Evolutionary conservation across 1,284 basidiomycete genomes (phyloP), one percentile per base, ranked within the genome.

Genomic region (Leccinum pachyderme): DNA sequence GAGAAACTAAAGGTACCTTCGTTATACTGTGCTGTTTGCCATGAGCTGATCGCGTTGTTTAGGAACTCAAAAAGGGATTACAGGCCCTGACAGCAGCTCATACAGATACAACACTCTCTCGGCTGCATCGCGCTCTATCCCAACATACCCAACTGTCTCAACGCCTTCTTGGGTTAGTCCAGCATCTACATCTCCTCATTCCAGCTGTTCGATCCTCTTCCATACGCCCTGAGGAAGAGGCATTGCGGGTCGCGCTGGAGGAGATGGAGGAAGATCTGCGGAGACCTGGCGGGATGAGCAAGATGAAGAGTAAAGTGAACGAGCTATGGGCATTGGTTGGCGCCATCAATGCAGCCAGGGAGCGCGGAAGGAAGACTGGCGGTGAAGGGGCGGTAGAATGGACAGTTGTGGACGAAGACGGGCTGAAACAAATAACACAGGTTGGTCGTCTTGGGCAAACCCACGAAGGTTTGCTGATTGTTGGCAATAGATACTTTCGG

Each of bases 301-400:
- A 49, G 67, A 77, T 93, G 68, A 84, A 85, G 49, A 85, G 83
- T 43, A 88, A 87, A 65, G 66, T 92, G 62, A 89, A 88, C 61
- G 93, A 94, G 70, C 76, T 95, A 27, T 94, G 93, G 92, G 92
- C 90, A 12, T 74, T 89, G 39, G 79, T 94, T 11, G 91, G 91
- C n/a, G 87, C 90, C 52, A 77, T 93, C 15, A 80, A 81, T 57
- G 87, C 87, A 1, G 77, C 80, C 51, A 70, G 77, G 59, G 84
- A 88, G 61, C 71, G 79, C 53, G 81, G 77, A 54, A 71, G 76
- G 60, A 77, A 72, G 52, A 77, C 73, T 3, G 77, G 77, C 0
- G 67, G 66, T 28, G 71, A 71, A 35, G 63, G 65, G 7, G 44
- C 47, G 33, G 76, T 79, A 48, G 87, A 86, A 59, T 95, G 93